Evolutionary conservation across 1,284 basidiomycete species (phyloP), one percentile per base, ranked within the genome.

Genomic region (Sporisorium reilianum): DNA sequence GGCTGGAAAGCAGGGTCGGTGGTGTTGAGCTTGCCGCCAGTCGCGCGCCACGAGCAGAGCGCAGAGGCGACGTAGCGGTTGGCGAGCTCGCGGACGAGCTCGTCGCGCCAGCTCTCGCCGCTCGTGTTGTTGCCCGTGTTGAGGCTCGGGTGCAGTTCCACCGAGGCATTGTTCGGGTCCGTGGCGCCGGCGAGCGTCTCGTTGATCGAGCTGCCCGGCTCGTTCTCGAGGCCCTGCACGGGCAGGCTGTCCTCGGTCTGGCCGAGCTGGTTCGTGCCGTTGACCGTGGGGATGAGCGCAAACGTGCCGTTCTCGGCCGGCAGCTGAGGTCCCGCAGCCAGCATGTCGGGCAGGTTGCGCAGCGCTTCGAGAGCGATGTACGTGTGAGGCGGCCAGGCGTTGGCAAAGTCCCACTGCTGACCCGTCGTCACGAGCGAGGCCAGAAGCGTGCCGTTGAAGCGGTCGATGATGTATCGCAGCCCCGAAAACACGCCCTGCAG

Each of bases 1-100:
- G 71, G 52, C 48, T 46, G 58, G 44, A 87, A 90, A 68, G 77
- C 91, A 90, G 78, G 91, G 87, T 89, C 87, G 0, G 91, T 94
- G 0, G 92, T 87, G 79, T 93, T 93, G 62, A 96, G 87, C 79
- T 92, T 89, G 20, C 87, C 85, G 52, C 90, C 86, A 0, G 93
- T 75, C 7, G 75, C 61, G 20, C 75, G 91, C 94, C 95, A 97
- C 73, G 92, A 93, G 85, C 95, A 96, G 72, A 96, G 89, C 1
- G 90, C 90, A 59, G 92, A 91, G 40, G 91, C 87, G 75, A 93
- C 87, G 85, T 94, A 96, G 28, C 94, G 89, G 80, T 93, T 93
- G 16, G 91, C 91, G 62, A 94, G 85, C 84, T 93, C 90, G 53
- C 91, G 88, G 76, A 88, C 88, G 20, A 96, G 86, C 4, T 87